Evolutionary conservation across 2,329 filamentous ascomycete genomes (phyloP).

Genomic region (Corynespora cassiicola): DNA sequence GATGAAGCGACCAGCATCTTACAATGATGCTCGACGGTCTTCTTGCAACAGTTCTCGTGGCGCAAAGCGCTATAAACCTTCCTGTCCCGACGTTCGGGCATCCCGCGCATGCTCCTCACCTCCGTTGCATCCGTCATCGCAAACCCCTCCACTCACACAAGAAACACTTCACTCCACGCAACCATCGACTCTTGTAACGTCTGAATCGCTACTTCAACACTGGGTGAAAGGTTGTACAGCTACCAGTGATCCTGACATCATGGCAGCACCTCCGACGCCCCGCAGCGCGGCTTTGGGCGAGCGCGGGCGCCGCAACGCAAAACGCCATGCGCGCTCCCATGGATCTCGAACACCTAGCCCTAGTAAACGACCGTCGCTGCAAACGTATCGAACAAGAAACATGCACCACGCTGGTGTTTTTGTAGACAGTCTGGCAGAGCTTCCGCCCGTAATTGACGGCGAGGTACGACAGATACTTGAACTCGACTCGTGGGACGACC

Average conservation of each 20-base stretch:
- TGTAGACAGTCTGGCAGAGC: conserved; percentile 12
- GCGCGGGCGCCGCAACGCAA: conserved; percentile 13
- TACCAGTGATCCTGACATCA: conserved; percentile 10
- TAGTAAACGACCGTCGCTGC: conserved; percentile 21
- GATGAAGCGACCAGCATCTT: no score
- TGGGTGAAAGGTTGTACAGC: conserved; percentile 10
- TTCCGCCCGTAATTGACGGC: conserved; percentile 15
- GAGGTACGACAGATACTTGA: conserved; percentile 19
- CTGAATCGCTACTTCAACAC: conserved; percentile 9
- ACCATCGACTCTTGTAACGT: no score
- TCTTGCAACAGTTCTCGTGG: no score
- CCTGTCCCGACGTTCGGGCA: no score
- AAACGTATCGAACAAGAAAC: conserved; percentile 26
- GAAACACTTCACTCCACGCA: no score
- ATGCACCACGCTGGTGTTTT: conserved; percentile 19
- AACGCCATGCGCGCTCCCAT: conserved; percentile 11
- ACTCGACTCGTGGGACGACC: conserved; percentile 14
- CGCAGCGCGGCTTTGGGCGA: conserved; percentile 12
- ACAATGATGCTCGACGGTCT: no score
- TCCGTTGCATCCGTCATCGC: no score
- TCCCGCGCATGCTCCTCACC: no score
- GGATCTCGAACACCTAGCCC: conserved; percentile 22
- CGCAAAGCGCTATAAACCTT: no score
- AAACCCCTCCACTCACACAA: no score
- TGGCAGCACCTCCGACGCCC: conserved; percentile 20